Evolutionary conservation across 202 grass and related monocot species (phyloP).

Genomic region (Elaeis oleifera): DNA sequence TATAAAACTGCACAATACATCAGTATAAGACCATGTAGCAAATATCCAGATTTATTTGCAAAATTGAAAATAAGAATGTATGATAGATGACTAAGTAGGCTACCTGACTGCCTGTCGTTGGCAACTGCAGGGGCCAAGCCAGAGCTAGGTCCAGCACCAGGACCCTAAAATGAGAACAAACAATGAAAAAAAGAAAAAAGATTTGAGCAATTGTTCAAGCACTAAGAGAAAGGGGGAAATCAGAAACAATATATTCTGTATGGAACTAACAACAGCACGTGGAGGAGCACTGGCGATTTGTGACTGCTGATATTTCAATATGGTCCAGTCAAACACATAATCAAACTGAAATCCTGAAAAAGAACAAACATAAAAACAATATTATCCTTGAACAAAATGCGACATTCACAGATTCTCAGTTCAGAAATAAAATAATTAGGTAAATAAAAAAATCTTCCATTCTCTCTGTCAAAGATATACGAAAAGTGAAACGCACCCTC

Average conservation of each 20-base stretch:
- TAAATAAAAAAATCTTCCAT: background rate
- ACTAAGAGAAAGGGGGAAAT: background rate
- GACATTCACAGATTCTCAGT: too few species aligned
- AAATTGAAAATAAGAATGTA: slow-evolving; percentile 14
- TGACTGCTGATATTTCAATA: slow-evolving; percentile 95
- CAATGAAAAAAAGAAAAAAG: slow-evolving; percentile 12
- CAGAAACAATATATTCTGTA: background rate
- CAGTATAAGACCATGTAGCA: too few species aligned
- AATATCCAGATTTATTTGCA: background rate
- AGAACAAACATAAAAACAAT: slow-evolving; percentile 12
- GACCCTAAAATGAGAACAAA: slow-evolving; percentile 29
- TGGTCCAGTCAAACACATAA: slow-evolving; percentile 99
- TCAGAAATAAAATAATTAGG: background rate
- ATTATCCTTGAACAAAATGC: too few species aligned
- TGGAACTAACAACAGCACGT: slow-evolving; percentile 39
- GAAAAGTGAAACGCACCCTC: slow-evolving; percentile 49
- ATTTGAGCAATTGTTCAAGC: background rate
- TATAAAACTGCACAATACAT: too few species aligned
- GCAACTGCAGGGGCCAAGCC: slow-evolving; percentile 52
- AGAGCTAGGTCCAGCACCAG: slow-evolving; percentile 60
- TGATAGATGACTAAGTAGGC: background rate
- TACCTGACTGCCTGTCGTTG: slow-evolving; percentile 85
- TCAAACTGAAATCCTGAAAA: slow-evolving; percentile 95
- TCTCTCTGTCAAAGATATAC: background rate
- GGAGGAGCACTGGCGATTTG: slow-evolving; percentile 82